Evolutionary conservation across 2,329 filamentous ascomycete genomes (phyloP).

Genomic region (Anthostomella pinea): DNA sequence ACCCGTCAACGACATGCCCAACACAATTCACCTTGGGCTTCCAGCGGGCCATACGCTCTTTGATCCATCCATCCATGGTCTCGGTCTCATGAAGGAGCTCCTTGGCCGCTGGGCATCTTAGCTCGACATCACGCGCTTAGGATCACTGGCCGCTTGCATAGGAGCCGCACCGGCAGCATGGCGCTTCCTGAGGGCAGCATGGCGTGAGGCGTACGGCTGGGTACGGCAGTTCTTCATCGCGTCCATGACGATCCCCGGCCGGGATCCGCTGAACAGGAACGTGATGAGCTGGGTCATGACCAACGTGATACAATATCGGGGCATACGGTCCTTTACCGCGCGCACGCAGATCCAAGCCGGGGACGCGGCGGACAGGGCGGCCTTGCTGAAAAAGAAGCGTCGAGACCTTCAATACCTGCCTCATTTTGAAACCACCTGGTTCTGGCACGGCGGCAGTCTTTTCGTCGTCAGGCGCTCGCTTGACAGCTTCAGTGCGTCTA

Average conservation of each 20-base stretch:
- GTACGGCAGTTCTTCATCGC: slow-evolving; percentile 43
- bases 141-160: slow-evolving; percentile 43
- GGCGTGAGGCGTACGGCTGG: slow-evolving; percentile 39
- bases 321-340: slow-evolving; percentile 43
- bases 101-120: slow-evolving; percentile 39
- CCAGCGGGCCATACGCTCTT: slow-evolving; percentile 20
- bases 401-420: slow-evolving; percentile 43
- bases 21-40: slow-evolving; percentile 18
- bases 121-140: slow-evolving; percentile 44
- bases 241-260: slow-evolving; percentile 41
- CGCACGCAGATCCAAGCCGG: slow-evolving; percentile 37
- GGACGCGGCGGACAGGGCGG: slow-evolving; percentile 35
- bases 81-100: slow-evolving; percentile 36
- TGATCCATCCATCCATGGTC: slow-evolving; percentile 30
- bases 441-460: slow-evolving; percentile 46
- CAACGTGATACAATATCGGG: slow-evolving; percentile 35
- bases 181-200: slow-evolving; percentile 35
- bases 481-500: slow-evolving; percentile 34
- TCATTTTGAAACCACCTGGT: slow-evolving; percentile 44
- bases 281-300: slow-evolving; percentile 44
- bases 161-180: slow-evolving; percentile 40
- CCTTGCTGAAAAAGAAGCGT: slow-evolving; percentile 40
- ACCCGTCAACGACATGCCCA: too few relatives aligned
- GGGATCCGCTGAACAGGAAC: slow-evolving; percentile 44
- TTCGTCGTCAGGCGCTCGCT: slow-evolving; percentile 44